A percentile compares a stretch with the other conserved stretches of the same genome.
These are phyloP conservation scores for Fusarium sp. DNA, from an alignment of 2,329 filamentous ascomycete genomes.

Conservation along the genomic window DNA sequence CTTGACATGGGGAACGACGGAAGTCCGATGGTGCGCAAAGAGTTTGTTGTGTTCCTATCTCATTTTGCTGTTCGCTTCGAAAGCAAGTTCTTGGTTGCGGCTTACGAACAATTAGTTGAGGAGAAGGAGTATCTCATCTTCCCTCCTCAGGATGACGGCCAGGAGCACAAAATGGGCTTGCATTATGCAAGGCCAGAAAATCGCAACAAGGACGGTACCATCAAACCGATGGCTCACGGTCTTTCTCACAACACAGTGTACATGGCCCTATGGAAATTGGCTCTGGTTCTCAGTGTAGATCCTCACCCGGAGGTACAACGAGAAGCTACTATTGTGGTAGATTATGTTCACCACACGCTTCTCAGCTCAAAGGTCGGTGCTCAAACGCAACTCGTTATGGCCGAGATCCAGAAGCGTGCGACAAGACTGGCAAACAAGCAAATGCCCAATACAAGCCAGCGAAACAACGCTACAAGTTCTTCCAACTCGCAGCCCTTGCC, in stretches of 20 bases:
- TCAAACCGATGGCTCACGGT: constrained; percentile 68
- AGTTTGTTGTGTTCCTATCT: constrained; percentile 93
- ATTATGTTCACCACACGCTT: constrained; percentile 83
- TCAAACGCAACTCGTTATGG: constrained; percentile 77
- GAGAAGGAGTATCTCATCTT: constrained; percentile 77
- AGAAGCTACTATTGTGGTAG: constrained; percentile 86
- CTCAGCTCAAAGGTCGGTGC: constrained; percentile 80
- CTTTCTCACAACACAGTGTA: constrained; percentile 90
- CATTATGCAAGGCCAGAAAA: constrained; percentile 70
- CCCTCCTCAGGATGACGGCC: constrained; percentile 66
- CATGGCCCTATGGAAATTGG: constrained; percentile 92
- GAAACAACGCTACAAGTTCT: constrained; percentile 56
- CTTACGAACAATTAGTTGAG: constrained; percentile 89
- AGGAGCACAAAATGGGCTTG: constrained; percentile 71
- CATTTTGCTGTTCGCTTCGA: constrained; percentile 91
- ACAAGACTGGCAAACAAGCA: constrained; percentile 61
- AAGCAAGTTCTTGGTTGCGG: constrained; percentile 90
- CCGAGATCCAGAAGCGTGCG: constrained; percentile 73
- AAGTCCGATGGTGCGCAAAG: constrained; percentile 92
- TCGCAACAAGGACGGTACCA: constrained; percentile 67
- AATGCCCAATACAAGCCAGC: constrained; percentile 57
- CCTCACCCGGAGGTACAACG: constrained; percentile 93
- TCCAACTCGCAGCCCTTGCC: constrained; percentile 60
- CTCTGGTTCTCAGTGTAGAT: constrained; percentile 90
- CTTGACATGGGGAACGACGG: constrained; percentile 94